These are phyloP conservation scores for Schizochytrium sp. DNA, from an alignment of 108 stramenopile species.

Conservation along the genomic window DNA sequence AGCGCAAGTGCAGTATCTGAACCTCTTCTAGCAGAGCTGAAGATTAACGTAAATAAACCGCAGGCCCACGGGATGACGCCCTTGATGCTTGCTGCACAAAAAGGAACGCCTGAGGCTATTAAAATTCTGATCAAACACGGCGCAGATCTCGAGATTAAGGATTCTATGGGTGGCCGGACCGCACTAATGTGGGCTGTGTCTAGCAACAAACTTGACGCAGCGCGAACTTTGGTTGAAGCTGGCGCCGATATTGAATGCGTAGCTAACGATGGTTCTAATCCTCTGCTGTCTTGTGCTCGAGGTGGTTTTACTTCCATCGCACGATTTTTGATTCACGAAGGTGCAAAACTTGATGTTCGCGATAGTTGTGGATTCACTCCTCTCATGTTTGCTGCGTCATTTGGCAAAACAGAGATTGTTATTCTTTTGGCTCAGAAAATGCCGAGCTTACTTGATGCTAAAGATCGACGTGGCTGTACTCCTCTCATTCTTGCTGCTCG, in stretches of 20 bases:
- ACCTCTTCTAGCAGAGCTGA: too few species aligned
- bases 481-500: slow-evolving; percentile 48
- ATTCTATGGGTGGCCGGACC: not conserved
- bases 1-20: too few species aligned
- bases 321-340: not conserved
- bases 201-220: not conserved
- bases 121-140: not conserved
- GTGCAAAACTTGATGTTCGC: slow-evolving; percentile 2
- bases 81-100: not conserved
- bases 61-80: not conserved
- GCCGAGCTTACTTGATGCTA: not conserved
- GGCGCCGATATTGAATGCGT: slow-evolving; percentile 31
- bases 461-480: slow-evolving; percentile 13
- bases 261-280: slow-evolving; percentile 17
- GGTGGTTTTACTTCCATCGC: not conserved
- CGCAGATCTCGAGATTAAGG: slow-evolving; percentile 36
- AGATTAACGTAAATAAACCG: not conserved
- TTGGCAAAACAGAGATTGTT: slow-evolving; percentile 13
- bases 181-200: slow-evolving; percentile 45
- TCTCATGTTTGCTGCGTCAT: slow-evolving; percentile 42
- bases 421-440: slow-evolving; percentile 37
- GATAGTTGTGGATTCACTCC: not conserved
- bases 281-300: not conserved
- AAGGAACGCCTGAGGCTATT: not conserved
- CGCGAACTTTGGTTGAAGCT: not conserved